Percentiles rank a stretch among this genome's conserved stretches.
Conservation (phyloP, 2,329 filamentous ascomycete species). For the Fusarium sp. region DNA sequence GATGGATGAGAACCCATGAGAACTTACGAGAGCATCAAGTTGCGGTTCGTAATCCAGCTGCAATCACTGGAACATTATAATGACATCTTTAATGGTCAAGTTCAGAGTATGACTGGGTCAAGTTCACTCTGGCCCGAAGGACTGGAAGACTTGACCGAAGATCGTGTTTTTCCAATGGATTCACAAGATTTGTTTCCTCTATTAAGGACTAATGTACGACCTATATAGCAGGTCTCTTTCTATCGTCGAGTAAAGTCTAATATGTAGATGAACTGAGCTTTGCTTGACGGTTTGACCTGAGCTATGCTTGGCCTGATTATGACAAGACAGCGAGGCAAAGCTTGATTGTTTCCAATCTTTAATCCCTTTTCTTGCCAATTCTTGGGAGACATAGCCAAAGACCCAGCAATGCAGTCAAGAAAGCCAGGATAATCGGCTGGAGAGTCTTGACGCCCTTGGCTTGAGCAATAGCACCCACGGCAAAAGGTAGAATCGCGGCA, state of each 20-base stretch:
- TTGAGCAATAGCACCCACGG: conserved; percentile 72
- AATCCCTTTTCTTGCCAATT: conserved; percentile 54
- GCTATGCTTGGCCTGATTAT: neutral
- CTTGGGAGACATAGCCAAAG: conserved; percentile 59
- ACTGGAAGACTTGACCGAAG: too few relatives aligned
- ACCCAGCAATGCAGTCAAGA: conserved; percentile 55
- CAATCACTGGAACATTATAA: neutral
- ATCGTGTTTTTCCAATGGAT: neutral
- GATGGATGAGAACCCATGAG: neutral
- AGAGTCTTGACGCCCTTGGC: conserved; percentile 64
- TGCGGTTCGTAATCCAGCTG: too few relatives aligned
- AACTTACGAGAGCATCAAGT: neutral
- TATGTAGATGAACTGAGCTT: too few relatives aligned
- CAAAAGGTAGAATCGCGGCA: conserved; percentile 73
- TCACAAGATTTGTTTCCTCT: neutral
- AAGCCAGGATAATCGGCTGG: conserved; percentile 64
- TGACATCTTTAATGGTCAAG: neutral
- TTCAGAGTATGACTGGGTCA: neutral
- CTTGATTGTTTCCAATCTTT: neutral
- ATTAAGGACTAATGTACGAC: too few relatives aligned
- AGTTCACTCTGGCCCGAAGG: too few relatives aligned
- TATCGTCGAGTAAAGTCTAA: too few relatives aligned
- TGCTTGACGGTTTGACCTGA: too few relatives aligned
- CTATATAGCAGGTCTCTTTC: too few relatives aligned
- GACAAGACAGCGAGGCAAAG: neutral